These are phyloP conservation scores for Boletellus dicymbophilus DNA, from an alignment of 1,284 basidiomycete species.

Conservation along the genomic window DNA sequence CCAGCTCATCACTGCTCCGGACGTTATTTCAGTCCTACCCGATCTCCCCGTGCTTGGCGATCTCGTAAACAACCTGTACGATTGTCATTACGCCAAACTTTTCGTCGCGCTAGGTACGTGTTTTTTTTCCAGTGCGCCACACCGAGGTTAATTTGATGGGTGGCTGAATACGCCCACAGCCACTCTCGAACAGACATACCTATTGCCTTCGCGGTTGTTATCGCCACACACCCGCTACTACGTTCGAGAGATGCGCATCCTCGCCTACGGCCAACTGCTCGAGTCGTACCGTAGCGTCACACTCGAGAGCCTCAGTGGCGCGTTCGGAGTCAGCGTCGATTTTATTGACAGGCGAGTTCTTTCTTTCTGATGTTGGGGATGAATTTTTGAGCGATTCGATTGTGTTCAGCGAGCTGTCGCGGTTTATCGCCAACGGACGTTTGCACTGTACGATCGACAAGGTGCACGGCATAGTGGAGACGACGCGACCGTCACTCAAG, in stretches of 20 bases:
- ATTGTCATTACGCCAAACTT: conserved; percentile 94
- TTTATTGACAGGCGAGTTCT: conserved; percentile 82
- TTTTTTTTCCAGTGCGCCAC: conserved; percentile 5
- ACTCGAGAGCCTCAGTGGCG: conserved; percentile 81
- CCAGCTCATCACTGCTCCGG: conserved; percentile 67
- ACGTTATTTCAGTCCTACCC: conserved; percentile 72
- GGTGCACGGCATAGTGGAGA: conserved; percentile 92
- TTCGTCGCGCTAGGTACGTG: conserved; percentile 81
- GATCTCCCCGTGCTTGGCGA: conserved; percentile 73
- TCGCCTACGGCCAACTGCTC: conserved; percentile 90
- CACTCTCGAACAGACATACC: conserved; percentile 84
- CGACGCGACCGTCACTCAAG: conserved; percentile 87
- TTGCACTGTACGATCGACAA: conserved; percentile 94
- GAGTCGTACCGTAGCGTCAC: conserved; percentile 93
- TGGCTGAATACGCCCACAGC: conserved; percentile 57
- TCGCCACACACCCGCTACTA: conserved; percentile 90
- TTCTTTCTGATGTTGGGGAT: background rate
- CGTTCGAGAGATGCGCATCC: conserved; percentile 95
- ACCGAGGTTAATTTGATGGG: no score
- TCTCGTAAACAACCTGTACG: conserved; percentile 79
- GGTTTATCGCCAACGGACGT: conserved; percentile 91
- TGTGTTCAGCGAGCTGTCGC: conserved; percentile 84
- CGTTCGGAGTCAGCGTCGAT: conserved; percentile 89
- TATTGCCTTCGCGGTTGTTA: conserved; percentile 86
- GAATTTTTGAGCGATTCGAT: conserved; percentile 4